Percentiles rank a stretch among this genome's conserved stretches.
These are phyloP conservation scores for Kalanchoe fedtschenkoi DNA, from an alignment of 164 flowering plant genomes.

Conservation along the genomic window DNA sequence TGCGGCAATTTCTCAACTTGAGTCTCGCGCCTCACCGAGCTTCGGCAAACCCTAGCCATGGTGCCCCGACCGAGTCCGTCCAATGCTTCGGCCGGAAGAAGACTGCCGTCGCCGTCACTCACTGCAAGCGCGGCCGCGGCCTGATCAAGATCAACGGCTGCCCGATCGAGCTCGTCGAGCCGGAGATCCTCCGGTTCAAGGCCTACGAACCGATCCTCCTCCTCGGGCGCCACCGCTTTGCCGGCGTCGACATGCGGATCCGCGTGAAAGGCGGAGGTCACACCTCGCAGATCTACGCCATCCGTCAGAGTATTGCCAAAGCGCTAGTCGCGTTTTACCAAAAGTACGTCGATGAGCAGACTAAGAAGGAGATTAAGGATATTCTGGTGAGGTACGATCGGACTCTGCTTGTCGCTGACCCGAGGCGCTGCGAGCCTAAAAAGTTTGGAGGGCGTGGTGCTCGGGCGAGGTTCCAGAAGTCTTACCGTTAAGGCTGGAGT, in stretches of 20 bases:
- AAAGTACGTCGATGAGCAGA: conserved; percentile 71
- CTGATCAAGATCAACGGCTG: too few species aligned
- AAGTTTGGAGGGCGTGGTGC: conserved; percentile 82
- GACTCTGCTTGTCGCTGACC: conserved; percentile 68
- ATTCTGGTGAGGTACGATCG: conserved; percentile 55
- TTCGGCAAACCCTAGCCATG: too few species aligned
- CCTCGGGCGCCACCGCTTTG: conserved; percentile 53
- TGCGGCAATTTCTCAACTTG: too few species aligned
- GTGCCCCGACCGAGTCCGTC: conserved; percentile 26
- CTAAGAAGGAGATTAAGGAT: conserved; percentile 70
- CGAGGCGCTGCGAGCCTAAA: conserved; percentile 75
- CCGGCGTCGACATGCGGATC: too few species aligned
- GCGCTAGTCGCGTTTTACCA: conserved; percentile 68
- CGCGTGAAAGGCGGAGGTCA: too few species aligned
- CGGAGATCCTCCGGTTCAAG: conserved; percentile 66
- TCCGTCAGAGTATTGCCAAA: conserved; percentile 66
- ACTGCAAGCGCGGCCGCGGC: conserved; percentile 70
- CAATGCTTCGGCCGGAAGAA: conserved; percentile 77
- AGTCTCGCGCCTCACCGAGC: too few species aligned
- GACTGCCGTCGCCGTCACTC: conserved; percentile 64
- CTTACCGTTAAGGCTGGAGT: too few species aligned
- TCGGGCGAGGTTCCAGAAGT: too few species aligned
- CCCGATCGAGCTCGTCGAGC: conserved; percentile 67
- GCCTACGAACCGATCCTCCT: too few species aligned
- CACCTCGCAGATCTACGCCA: too few species aligned